These are phyloP conservation scores for Elaeagnus macrophylla DNA, from an alignment of 306 rosid genomes.

Conservation along the genomic window DNA sequence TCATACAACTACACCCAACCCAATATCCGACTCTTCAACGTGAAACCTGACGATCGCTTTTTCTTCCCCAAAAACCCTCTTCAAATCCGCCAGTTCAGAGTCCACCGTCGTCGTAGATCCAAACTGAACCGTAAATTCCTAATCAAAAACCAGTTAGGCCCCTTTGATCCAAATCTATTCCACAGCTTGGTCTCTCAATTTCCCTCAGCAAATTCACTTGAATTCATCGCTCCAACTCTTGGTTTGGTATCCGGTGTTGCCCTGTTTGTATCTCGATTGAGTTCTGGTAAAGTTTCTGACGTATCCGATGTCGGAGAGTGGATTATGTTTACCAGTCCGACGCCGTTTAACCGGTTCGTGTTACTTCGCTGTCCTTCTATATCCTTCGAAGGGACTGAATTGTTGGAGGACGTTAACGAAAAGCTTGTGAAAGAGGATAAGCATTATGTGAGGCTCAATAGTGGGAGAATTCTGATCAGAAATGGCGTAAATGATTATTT, in stretches of 20 bases:
- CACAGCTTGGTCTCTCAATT: conserved; percentile 28
- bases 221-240: conserved; percentile 52
- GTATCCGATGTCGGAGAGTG: conserved; percentile 55
- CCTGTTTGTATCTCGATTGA: conserved; percentile 28
- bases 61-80: conserved; percentile 27
- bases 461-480: conserved; percentile 37
- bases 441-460: conserved; percentile 40
- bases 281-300: background rate
- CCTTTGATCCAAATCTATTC: conserved; percentile 30
- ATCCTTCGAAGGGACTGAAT: conserved; percentile 30
- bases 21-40: conserved; percentile 2
- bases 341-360: conserved; percentile 81
- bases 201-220: conserved; percentile 33
- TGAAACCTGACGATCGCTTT: background rate
- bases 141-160: conserved; percentile 13
- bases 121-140: conserved; percentile 17
- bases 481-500: background rate
- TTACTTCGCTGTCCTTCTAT: conserved; percentile 58
- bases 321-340: conserved; percentile 56
- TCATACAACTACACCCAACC: conserved; percentile 10
- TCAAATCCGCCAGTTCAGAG: conserved; percentile 37
- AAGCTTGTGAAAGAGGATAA: conserved; percentile 52
- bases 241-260: conserved; percentile 61
- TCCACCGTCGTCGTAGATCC: conserved; percentile 44
- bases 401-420: conserved; percentile 33